These are phyloP conservation scores for Hanseniaspora gamundiae DNA, from an alignment of 1,139 yeast species.

Conservation along the genomic window DNA sequence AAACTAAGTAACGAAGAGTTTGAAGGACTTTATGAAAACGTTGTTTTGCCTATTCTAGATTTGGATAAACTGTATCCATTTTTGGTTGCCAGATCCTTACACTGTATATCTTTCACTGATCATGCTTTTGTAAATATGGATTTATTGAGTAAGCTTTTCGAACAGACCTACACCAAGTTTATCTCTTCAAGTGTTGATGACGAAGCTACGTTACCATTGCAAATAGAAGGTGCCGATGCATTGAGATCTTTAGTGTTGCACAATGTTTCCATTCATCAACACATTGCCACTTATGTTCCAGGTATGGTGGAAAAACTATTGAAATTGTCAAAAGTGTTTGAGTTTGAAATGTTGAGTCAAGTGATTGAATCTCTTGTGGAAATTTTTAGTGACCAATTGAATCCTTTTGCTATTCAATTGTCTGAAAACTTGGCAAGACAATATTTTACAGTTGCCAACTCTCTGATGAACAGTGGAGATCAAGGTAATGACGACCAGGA, in stretches of 20 bases:
- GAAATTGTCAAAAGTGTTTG: constrained; percentile 68
- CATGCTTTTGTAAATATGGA: constrained; percentile 38
- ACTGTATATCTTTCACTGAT: constrained; percentile 54
- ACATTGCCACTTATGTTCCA: constrained; percentile 59
- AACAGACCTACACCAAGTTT: constrained; percentile 35
- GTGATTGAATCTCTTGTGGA: constrained; percentile 96
- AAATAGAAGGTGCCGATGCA: constrained; percentile 79
- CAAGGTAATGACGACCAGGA: constrained; percentile 56
- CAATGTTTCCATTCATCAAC: constrained; percentile 49
- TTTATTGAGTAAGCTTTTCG: constrained; percentile 47
- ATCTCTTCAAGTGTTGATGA: constrained; percentile 21
- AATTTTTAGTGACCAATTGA: constrained; percentile 71
- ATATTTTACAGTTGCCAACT: constrained; percentile 58
- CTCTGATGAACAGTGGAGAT: constrained; percentile 37
- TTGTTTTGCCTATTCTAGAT: constrained; percentile 49
- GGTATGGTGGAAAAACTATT: constrained; percentile 73
- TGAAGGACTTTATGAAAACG: constrained; percentile 56
- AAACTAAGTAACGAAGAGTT: constrained; percentile 41
- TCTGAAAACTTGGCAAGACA: constrained; percentile 71
- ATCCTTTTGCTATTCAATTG: constrained; percentile 84
- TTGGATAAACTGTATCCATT: constrained; percentile 51
- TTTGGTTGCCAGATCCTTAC: constrained; percentile 76
- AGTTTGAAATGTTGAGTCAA: constrained; percentile 71
- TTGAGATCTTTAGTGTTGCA: constrained; percentile 66
- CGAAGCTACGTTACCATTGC: constrained; percentile 50